Base-by-base conservation (phyloP, 2,329 filamentous ascomycete genomes). In the Aspergillus fijiensis region DNA sequence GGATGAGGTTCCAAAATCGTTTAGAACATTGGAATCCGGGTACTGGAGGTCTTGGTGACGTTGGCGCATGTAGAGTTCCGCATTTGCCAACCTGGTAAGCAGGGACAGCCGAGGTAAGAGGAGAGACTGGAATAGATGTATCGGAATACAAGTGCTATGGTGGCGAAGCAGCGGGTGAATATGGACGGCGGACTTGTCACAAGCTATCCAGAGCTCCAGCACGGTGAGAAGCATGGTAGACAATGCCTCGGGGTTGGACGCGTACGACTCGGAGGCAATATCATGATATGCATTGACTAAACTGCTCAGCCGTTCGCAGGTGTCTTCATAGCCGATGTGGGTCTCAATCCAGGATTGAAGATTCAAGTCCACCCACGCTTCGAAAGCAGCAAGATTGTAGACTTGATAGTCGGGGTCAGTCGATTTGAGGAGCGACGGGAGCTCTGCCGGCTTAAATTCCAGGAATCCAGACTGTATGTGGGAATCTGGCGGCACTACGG, bases 141-240 rank as follows among this genome's bases (percentile, higher is more conserved):
- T 7, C 49, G 77, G 76, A 0, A 88, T 68, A 4, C 79, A 79
- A 0, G 81, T 76, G 6, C 77, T 67, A 61, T 85, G 88, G 0
- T 84, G 69, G 0, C 5, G 7, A 0, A 88, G 66, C 5, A 84
- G 61, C 0, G 77, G 72, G n/a, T 77, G 73, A 0, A 72, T 58
- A 1, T 58, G 14, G 1, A 76, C 72, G 0, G 81, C 80, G 2
- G 76, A 74, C 54, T 74, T 81, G 61, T 89, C 86, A 33, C 81
- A 79, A 0, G 82, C 82, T 7, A 84, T 68, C 87, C 86, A 89
- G 0, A 89, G 68, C 57, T 88, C 84, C 2, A 86, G 64, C 0
- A 84, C 65, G 0, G 81, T 84, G 0, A 89, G 75, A 2, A 86
- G 59, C 81, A 87, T 86, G 4, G 80, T 61, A 0, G 87, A 89